Base-by-base conservation (phyloP, 768 basidiomycete genomes). In the Sarcomyxa edulis region DNA sequence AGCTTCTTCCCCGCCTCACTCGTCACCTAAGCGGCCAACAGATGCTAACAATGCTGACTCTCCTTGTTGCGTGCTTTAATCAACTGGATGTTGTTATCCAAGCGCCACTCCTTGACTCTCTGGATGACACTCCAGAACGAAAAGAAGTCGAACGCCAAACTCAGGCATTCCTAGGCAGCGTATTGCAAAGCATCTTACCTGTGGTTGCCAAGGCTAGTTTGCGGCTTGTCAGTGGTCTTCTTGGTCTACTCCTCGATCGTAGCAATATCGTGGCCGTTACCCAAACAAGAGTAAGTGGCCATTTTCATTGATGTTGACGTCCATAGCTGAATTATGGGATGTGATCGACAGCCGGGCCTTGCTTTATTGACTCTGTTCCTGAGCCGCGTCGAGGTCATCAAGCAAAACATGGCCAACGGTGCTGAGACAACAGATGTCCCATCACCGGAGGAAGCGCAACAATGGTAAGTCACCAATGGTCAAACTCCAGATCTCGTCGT, bases 61-160 rank as follows among this genome's bases (percentile, higher is more conserved):
- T 98, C 18, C 74, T 98, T 24, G 83, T 96, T 33, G 94, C 94
- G 0, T 95, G 91, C 53, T 98, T 97, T 66, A 78, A 76, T 43
- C 93, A 97, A 57, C 72, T 98, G 40, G 95, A 97, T 55, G 91
- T 98, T 12, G 83, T 98, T 35, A 71, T 72, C 48, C 68, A 88
- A 35, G 86, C 92, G 3, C 76, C 77, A 26, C 45, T 84, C 12
- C 75, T 87, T 24, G 95, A 87, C 56, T 62, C 72, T 1, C 52
- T 76, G 1, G 71, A 84, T 44, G 80, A 86, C 47, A 74, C 74
- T 4, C 50, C 62, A 3, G 79, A 79, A 48, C 72, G 75, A 32
- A 64, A 66, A 29, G 87, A 90, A 24, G 74, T 84, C 10, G 93
- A 96, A 48, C 69, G 72, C n/a, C 89, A 95, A 59, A 94, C 92